Evolutionary conservation across 78 protist species (phyloP).

Genomic region (Speleostelium caveatum): DNA sequence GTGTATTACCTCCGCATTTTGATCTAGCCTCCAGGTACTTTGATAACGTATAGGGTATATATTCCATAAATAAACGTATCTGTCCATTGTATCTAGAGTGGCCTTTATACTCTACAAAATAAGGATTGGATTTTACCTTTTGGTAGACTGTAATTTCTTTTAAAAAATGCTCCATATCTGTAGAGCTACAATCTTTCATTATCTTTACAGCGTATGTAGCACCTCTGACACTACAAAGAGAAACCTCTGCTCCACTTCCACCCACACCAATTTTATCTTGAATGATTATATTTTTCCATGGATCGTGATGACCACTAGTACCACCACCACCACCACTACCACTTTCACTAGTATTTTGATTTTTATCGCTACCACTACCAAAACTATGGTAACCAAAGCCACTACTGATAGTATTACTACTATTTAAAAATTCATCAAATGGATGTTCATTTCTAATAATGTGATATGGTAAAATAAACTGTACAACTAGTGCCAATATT

Average conservation of each 20-base stretch:
- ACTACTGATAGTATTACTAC: too few species aligned
- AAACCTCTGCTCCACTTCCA: conserved; percentile 42
- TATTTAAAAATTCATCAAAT: not conserved
- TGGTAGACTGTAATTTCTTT: conserved; percentile 18
- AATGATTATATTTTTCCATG: conserved; percentile 17
- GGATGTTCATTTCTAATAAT: not conserved
- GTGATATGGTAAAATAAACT: conserved; percentile 27
- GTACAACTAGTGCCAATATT: not conserved
- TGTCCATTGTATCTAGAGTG: not conserved
- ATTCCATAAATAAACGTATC: conserved; percentile 27
- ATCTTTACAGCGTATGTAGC: conserved; percentile 28
- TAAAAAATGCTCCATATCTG: not conserved
- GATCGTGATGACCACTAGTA: not conserved
- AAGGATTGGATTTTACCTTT: not conserved
- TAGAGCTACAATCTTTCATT: conserved; percentile 10
- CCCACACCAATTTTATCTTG: conserved; percentile 24
- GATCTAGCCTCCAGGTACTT: conserved; percentile 18
- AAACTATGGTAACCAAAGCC: not conserved
- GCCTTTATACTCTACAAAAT: conserved; percentile 11
- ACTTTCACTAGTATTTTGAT: not conserved
- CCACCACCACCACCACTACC: not conserved
- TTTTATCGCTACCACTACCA: not conserved
- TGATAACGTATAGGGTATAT: not conserved
- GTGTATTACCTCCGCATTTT: not conserved
- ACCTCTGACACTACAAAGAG: conserved; percentile 12